Conservation (phyloP, 2,329 filamentous ascomycete species). For the Didymella arachidicola region DNA sequence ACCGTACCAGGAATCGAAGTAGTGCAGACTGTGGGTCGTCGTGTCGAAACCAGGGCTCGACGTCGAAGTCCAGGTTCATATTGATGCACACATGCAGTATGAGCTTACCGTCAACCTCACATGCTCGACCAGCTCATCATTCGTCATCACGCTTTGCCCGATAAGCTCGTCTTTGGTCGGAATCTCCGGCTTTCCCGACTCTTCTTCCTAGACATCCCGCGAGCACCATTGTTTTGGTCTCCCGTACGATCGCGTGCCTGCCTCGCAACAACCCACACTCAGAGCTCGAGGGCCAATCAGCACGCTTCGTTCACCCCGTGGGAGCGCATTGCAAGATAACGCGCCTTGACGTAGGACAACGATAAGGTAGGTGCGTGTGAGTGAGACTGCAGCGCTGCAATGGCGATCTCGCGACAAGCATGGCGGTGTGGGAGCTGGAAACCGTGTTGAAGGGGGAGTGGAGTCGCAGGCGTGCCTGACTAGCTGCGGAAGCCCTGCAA, state of each 20-base stretch:
- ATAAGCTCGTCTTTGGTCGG: conserved; percentile 27
- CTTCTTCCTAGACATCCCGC: conserved; percentile 16
- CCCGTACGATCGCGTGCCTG: conserved; percentile 27
- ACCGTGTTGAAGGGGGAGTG: conserved; percentile 20
- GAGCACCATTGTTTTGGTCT: conserved; percentile 20
- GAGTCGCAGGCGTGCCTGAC: conserved; percentile 15
- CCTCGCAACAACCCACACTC: conserved; percentile 27
- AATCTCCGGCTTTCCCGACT: conserved; percentile 25
- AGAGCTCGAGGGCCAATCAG: conserved; percentile 42
- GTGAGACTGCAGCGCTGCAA: conserved; percentile 22
- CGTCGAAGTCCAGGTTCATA: conserved; percentile 8
- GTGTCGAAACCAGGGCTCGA: conserved; percentile 6
- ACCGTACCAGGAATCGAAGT: conserved; percentile 24
- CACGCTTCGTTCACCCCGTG: conserved; percentile 4
- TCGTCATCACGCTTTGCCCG: conserved; percentile 30
- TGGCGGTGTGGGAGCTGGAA: conserved; percentile 21
- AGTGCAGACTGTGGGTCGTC: conserved; percentile 34
- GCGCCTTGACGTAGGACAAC: conserved; percentile 14
- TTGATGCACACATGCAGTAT: not conserved
- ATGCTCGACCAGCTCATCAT: conserved; percentile 23
- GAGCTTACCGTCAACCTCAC: conserved; percentile 20
- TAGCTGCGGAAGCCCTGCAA: conserved; percentile 14
- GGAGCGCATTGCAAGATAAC: conserved; percentile 18
- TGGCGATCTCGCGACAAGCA: conserved; percentile 19
- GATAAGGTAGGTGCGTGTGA: conserved; percentile 17